These are phyloP conservation scores for Aureobasidium musti DNA, from an alignment of 2,329 filamentous ascomycete genomes.

Conservation along the genomic window DNA sequence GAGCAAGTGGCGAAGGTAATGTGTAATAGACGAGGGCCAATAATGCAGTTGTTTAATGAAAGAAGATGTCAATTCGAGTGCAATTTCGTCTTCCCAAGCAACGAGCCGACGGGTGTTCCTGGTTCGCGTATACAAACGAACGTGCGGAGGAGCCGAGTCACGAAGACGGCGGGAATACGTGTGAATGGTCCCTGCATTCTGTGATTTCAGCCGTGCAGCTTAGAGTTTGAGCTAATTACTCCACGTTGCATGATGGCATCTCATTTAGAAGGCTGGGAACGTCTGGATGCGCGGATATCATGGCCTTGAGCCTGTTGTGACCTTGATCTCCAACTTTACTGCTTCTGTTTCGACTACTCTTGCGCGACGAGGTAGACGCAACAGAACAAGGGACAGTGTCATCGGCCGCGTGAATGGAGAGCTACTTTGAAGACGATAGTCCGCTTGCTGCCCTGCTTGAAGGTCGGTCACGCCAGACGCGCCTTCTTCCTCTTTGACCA, in stretches of 20 bases:
- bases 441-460: conserved; percentile 87
- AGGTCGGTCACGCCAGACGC: conserved; percentile 55
- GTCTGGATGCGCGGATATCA: conserved; percentile 7
- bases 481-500: conserved; percentile 1
- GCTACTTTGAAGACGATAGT: conserved; percentile 80
- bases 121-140: background rate
- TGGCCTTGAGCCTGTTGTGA: conserved; percentile 19
- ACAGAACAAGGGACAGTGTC: background rate
- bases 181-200: conserved; percentile 6
- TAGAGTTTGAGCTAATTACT: conserved; percentile 19
- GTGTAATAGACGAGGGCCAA: conserved; percentile 13
- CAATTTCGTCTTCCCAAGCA: conserved; percentile 25
- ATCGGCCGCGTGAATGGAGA: conserved; percentile 66
- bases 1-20: background rate
- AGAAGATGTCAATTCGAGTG: background rate
- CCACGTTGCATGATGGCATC: conserved; percentile 25
- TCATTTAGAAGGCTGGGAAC: conserved; percentile 20
- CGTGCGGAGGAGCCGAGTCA: conserved; percentile 9
- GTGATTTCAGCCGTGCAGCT: conserved; percentile 16
- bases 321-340: background rate
- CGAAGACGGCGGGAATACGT: conserved; percentile 3
- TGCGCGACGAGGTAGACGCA: conserved; percentile 9
- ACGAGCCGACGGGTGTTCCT: conserved; percentile 17
- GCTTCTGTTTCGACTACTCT: background rate
- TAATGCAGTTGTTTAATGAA: conserved; percentile 26